phyloP scores from a whole-genome alignment of 352 stramenopile genomes.

The Globisporangium solare region DNA sequence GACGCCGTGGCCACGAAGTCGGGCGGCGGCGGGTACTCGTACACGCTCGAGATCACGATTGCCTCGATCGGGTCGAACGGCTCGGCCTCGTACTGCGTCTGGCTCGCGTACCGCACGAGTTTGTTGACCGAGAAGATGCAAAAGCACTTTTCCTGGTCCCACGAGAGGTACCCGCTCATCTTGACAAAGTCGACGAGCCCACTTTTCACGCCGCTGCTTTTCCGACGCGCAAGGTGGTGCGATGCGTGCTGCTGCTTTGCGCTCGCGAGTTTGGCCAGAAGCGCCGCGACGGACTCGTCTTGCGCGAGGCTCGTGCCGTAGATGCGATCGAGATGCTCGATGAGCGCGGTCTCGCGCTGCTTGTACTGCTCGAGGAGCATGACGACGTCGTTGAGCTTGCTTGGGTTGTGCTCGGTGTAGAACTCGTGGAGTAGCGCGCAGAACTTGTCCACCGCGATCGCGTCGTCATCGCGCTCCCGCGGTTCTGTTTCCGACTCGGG shows the following conservation, averaged over 20 bases:
- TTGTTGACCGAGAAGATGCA: conserved; percentile 51
- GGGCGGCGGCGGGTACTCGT: conserved; percentile 30
- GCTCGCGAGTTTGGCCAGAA: conserved; percentile 23
- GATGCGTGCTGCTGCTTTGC: not conserved
- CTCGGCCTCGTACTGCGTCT: conserved; percentile 36
- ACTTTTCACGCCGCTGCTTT: conserved; percentile 27
- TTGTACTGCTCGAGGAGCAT: conserved; percentile 51
- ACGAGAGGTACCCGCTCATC: conserved; percentile 37
- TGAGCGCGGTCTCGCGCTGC: conserved; percentile 40
- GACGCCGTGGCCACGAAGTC: conserved; percentile 3
- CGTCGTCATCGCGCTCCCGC: conserved; percentile 4
- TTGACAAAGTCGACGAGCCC: conserved; percentile 38
- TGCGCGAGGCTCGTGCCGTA: conserved; percentile 43
- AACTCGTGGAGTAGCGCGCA: conserved; percentile 38
- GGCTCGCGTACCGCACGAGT: conserved; percentile 38
- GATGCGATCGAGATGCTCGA: conserved; percentile 65
- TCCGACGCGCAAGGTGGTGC: conserved; percentile 5
- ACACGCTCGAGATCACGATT: conserved; percentile 39
- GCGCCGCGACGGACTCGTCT: conserved; percentile 22
- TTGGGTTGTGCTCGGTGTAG: conserved; percentile 55
- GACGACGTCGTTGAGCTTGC: conserved; percentile 51
- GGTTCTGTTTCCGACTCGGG: not conserved
- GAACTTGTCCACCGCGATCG: conserved; percentile 15
- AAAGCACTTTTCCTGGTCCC: conserved; percentile 32
- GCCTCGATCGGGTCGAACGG: conserved; percentile 27